Evolutionary conservation across 176 grass and related monocot species (phyloP), one percentile per base, ranked within the genome.

Genomic region (Calamus simplicifolius): DNA sequence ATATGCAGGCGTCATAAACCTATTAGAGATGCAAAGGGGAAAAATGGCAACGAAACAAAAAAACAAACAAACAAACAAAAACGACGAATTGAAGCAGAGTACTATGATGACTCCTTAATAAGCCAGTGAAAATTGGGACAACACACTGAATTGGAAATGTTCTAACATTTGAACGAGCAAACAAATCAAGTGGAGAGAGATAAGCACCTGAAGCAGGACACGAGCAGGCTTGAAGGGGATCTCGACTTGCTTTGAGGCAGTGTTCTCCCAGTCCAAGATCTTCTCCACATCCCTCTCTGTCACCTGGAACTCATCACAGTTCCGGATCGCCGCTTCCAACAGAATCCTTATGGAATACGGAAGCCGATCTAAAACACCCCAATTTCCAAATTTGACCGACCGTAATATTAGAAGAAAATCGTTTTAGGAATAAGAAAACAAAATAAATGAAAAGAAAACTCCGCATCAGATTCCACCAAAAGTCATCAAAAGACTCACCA

Each of bases 181-280:
- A 49, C 18, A 52, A 18, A 68, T 29, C 6, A 67, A 54, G 21
- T 51, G n/a, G 18, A 62, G 27, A 62, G 19, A 16, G 10, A 61
- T 38, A 10, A 26, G 27, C 19, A 95, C 90, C 90, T 90, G 86
- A 29, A 95, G 83, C 69, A 95, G 86, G 66, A 95, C 86, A 67
- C 90, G 86, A 51, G 90, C 90, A 73, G 90, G 90, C 57, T 95
- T 95, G 68, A 95, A 95, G 38, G 86, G 82, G 60, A 95, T 95
- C 57, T 95, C 90, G 35, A 88, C 90, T 54, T 84, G 53, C 86
- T 95, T 90, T 35, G 85, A 80, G 59, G 90, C 76, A 59, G 77
- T 81, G 50, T 87, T 95, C 69, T 89, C 86, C 90, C 90, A 95
- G 53, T 95, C 90, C 70, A 95, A 81, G 48, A 95, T 95, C 61